Conservation (phyloP, 352 stramenopile species). For the Pelagophyceae sp. region DNA sequence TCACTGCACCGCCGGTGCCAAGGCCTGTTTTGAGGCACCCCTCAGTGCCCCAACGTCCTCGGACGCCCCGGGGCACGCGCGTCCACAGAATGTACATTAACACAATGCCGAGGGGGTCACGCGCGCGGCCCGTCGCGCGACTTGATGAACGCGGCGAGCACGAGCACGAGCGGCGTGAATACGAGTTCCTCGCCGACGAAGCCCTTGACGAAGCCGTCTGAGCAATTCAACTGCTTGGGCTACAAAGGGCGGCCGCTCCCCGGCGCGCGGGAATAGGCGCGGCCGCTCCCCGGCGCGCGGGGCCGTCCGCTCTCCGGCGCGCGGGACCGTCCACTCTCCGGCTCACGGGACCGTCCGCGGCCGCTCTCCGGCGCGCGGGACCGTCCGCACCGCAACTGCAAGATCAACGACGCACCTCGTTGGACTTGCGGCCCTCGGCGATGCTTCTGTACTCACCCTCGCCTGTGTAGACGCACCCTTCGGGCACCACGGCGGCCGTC, state of each 20-base stretch:
- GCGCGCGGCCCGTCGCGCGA: too few species aligned
- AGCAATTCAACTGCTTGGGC: neutral
- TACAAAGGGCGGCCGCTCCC: neutral
- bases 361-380: neutral
- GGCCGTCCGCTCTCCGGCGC: too few species aligned
- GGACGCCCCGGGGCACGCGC: too few species aligned
- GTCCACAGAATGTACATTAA: too few species aligned
- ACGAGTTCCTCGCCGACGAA: neutral
- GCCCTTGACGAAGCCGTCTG: constrained; percentile 12
- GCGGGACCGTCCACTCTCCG: too few species aligned
- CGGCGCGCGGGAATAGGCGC: neutral
- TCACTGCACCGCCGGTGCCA: too few species aligned
- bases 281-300: neutral
- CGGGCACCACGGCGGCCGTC: too few species aligned
- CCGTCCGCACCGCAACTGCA: neutral
- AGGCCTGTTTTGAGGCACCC: too few species aligned
- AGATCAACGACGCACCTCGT: neutral
- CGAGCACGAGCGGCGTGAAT: constrained; percentile 7
- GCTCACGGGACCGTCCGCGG: neutral
- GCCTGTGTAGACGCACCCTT: neutral
- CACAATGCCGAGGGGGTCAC: too few species aligned
- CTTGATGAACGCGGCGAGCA: neutral
- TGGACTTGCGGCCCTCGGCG: neutral
- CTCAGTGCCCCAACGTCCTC: too few species aligned
- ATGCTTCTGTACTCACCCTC: neutral